Base-by-base conservation (phyloP, 1,284 basidiomycete species). In the Ceratobasidium sp. region DNA sequence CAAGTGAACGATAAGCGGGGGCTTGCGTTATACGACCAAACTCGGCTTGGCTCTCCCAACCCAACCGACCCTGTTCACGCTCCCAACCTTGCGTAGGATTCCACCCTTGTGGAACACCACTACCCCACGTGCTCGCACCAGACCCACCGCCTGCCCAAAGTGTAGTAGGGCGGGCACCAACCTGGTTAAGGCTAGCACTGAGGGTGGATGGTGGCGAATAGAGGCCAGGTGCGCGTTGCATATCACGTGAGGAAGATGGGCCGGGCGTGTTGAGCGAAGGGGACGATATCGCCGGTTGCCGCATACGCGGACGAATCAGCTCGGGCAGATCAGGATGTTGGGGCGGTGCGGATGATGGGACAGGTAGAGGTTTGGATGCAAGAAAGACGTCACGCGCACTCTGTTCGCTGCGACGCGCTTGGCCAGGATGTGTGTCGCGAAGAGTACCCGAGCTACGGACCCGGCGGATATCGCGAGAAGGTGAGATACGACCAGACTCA, bases 311-410 rank as follows among this genome's bases (percentile, higher is more conserved):
- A 34, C 46, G 62, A n/a, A 19, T 43, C 7, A 59, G 56, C 16
- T 59, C 56, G 56, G 56, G 56, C 13, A 59, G 37, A 41, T 41
- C 22, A 16, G 56, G 13, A 19, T 59, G 31, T 41, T 59, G 56
- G 62, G 62, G 62, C 62, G 62, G 62, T 64, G 62, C 62, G 62
- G 62, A 64, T 64, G 51, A 37, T 31, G 62, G 62, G n/a, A 37
- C 43, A 31, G 62, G 62, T 2, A 64, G 62, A 34, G 62, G 62
- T 22, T 61, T 63, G 58, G 64, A 68, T 2, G 58, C 46, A 39
- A 63, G 46, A 63, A 62, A 39, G 41, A 27, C 2, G 43, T 53
- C 34, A 49, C 71, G 71, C 16, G 37, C 34, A 24, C 14, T 54
- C 22, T 73, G 71, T 54, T 73, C 71, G 39, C 71, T 62, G 39